A percentile compares a stretch with the other conserved stretches of the same genome.
phyloP scores from a whole-genome alignment of 2,329 filamentous ascomycete genomes.

The Esteya vermicola region DNA sequence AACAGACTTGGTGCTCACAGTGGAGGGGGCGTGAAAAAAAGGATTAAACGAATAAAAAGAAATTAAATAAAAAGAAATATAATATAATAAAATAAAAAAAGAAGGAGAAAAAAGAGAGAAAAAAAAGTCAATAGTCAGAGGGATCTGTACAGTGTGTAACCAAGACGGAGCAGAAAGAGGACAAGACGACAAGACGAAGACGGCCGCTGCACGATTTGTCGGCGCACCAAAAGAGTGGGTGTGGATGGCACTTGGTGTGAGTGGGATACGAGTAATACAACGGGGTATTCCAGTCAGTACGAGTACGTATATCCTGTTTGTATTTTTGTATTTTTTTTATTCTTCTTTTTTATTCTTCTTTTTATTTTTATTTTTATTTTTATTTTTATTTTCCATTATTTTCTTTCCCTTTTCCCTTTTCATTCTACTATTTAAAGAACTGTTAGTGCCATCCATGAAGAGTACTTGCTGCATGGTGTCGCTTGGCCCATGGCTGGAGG shows the following conservation, averaged over 20 bases:
- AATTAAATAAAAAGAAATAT: no score
- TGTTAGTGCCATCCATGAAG: background rate
- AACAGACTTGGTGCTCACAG: no score
- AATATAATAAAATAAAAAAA: no score
- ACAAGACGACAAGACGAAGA: background rate
- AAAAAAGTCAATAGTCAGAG: no score
- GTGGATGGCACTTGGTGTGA: no score
- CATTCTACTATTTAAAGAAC: slow-evolving; percentile 1
- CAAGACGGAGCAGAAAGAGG: background rate
- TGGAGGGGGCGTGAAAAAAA: no score
- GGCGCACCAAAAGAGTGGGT: no score
- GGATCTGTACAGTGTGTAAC: no score
- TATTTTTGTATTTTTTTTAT: background rate
- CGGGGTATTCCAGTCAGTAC: background rate
- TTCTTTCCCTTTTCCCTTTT: background rate
- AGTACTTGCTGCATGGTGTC: background rate
- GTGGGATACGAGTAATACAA: background rate
- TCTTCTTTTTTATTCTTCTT: background rate
- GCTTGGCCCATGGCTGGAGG: background rate
- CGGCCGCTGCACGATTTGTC: no score
- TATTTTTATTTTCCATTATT: background rate
- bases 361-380: background rate
- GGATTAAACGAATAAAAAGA: no score
- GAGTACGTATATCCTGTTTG: background rate
- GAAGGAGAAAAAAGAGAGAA: no score